These are phyloP conservation scores for Termitomyces sp. DNA, from an alignment of 768 basidiomycete species.

Conservation along the genomic window DNA sequence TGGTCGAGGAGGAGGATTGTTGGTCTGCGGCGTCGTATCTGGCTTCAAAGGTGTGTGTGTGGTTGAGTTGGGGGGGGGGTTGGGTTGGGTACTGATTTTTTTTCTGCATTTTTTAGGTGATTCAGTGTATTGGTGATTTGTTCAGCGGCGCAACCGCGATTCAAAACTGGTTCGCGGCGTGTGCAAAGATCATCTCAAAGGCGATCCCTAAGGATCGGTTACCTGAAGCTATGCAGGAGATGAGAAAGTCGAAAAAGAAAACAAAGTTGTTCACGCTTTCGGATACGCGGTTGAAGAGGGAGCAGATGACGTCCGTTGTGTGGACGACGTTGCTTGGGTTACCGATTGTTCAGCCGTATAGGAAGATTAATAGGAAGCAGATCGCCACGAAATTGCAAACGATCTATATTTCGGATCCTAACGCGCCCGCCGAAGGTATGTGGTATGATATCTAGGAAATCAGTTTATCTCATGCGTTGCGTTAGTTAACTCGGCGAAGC, in stretches of 20 bases:
- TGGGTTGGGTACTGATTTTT: neutral
- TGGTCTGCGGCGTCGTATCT: conserved; percentile 77
- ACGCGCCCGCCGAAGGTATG: conserved; percentile 60
- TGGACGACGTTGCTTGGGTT: conserved; percentile 97
- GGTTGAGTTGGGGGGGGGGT: neutral
- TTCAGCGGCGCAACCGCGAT: conserved; percentile 92
- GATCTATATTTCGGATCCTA: conserved; percentile 87
- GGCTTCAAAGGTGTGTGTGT: conserved; percentile 57
- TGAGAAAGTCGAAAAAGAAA: conserved; percentile 1
- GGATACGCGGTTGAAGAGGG: conserved; percentile 53
- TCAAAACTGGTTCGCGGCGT: conserved; percentile 84
- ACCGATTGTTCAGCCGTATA: conserved; percentile 95
- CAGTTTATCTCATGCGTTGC: neutral
- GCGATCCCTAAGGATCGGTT: conserved; percentile 74
- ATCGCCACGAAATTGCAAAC: conserved; percentile 80
- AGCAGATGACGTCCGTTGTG: conserved; percentile 92
- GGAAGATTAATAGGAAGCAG: conserved; percentile 78
- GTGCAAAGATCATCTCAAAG: conserved; percentile 80
- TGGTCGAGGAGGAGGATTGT: conserved; percentile 65
- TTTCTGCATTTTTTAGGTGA: conserved; percentile 37
- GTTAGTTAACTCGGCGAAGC: conserved; percentile 74
- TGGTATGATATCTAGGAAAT: neutral
- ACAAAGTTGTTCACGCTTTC: conserved; percentile 17
- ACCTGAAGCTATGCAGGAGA: conserved; percentile 31
- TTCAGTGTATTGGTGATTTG: conserved; percentile 82